Evolutionary conservation across 1,139 yeast species (phyloP).

Genomic region (Magnusiomyces paraingens): DNA sequence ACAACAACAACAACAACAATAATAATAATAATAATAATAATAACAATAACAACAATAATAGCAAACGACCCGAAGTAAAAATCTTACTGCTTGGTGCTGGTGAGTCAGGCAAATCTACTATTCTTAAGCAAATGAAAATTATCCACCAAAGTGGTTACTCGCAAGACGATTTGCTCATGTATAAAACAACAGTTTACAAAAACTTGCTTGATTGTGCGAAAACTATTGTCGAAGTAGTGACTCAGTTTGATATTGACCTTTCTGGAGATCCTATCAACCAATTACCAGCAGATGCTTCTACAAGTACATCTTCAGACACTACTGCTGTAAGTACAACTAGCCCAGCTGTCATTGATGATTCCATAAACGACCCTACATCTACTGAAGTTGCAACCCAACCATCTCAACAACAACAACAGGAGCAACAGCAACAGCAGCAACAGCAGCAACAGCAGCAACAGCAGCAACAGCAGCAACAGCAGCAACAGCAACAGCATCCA

Average conservation of each 20-base stretch:
- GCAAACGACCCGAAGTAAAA: constrained; percentile 41
- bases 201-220: constrained; percentile 60
- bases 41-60: not conserved
- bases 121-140: constrained; percentile 70
- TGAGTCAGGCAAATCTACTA: constrained; percentile 70
- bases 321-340: not conserved
- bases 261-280: not conserved
- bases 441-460: not conserved
- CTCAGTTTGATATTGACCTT: constrained; percentile 20
- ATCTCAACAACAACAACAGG: not conserved
- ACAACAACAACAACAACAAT: not conserved
- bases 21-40: not conserved
- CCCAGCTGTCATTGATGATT: not conserved
- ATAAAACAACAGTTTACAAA: constrained; percentile 60
- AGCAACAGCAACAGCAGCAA: not conserved
- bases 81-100: constrained; percentile 66
- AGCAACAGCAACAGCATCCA: not conserved
- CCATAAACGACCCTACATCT: not conserved
- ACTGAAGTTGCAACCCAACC: not conserved
- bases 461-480: not conserved
- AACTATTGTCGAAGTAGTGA: constrained; percentile 51
- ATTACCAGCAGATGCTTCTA: not conserved
- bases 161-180: constrained; percentile 54
- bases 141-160: constrained; percentile 65
- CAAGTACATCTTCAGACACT: not conserved